Percentiles rank a stretch among this genome's conserved stretches.
Conservation (phyloP, 2,329 filamentous ascomycete genomes). For the Leptographium procerum region DNA sequence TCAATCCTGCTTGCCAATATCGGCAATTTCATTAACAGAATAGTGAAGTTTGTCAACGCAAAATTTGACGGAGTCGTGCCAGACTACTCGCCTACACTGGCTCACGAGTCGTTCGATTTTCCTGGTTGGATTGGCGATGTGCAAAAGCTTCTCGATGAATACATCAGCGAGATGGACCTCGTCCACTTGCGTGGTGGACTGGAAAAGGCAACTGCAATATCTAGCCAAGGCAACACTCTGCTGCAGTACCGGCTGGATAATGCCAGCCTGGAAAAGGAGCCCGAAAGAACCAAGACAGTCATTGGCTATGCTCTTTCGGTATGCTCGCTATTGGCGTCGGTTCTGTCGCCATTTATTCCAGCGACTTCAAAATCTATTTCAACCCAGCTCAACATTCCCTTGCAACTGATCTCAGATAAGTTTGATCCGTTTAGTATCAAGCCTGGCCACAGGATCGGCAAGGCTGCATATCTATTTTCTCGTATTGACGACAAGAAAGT, state of each 20-base stretch:
- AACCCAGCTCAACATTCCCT: slow-evolving; percentile 51
- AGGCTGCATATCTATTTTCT: slow-evolving; percentile 42
- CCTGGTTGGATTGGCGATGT: slow-evolving; percentile 48
- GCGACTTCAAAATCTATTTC: slow-evolving; percentile 65
- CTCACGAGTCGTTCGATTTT: slow-evolving; percentile 36
- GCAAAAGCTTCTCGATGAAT: slow-evolving; percentile 54
- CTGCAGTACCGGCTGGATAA: slow-evolving; percentile 32
- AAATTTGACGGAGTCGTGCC: slow-evolving; percentile 64
- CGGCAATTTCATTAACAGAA: slow-evolving; percentile 63
- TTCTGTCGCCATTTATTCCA: slow-evolving; percentile 79
- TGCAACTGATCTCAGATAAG: slow-evolving; percentile 50
- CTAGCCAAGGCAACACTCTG: slow-evolving; percentile 41
- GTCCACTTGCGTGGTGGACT: slow-evolving; percentile 61
- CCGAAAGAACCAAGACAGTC: slow-evolving; percentile 42
- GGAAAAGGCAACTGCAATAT: slow-evolving; percentile 54
- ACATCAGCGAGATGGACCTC: slow-evolving; percentile 56
- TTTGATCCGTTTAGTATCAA: slow-evolving; percentile 53
- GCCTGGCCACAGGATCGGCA: slow-evolving; percentile 70
- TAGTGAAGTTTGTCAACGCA: slow-evolving; percentile 65
- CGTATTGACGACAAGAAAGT: slow-evolving; percentile 62
- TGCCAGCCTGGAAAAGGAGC: slow-evolving; percentile 36
- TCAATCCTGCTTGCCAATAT: slow-evolving; percentile 71
- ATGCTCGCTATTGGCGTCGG: slow-evolving; percentile 66
- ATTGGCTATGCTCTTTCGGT: slow-evolving; percentile 75
- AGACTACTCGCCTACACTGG: slow-evolving; percentile 42